Evolutionary conservation across 768 basidiomycete genomes (phyloP).

Genomic region (Pleurotus tuoliensis): DNA sequence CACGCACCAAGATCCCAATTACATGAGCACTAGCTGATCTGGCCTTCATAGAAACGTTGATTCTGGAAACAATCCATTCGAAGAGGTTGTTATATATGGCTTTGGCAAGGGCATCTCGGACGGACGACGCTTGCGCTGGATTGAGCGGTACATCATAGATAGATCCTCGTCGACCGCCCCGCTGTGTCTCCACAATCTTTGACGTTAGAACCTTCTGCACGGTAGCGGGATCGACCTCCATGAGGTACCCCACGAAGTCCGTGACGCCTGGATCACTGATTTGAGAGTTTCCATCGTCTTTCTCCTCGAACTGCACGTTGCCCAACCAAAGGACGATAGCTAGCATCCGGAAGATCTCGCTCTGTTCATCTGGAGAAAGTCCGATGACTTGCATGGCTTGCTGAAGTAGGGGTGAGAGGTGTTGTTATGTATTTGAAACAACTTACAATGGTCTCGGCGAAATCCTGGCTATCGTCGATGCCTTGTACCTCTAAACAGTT

Average conservation of each 20-base stretch:
- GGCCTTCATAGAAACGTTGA: constrained; percentile 96
- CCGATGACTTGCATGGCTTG: constrained; percentile 95
- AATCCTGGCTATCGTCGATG: constrained; percentile 88
- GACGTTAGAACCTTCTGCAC: constrained; percentile 87
- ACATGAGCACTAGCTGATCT: constrained; percentile 69
- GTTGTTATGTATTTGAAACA: not conserved
- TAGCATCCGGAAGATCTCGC: constrained; percentile 90
- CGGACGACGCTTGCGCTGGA: constrained; percentile 83
- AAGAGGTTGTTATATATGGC: constrained; percentile 98
- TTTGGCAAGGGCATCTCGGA: constrained; percentile 89
- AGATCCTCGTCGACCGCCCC: constrained; percentile 89
- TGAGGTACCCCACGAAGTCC: constrained; percentile 91
- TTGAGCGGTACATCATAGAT: constrained; percentile 97
- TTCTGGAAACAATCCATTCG: constrained; percentile 97
- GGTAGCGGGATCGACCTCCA: constrained; percentile 76
- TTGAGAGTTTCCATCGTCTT: constrained; percentile 83
- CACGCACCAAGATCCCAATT: constrained; percentile 84
- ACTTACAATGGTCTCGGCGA: constrained; percentile 81
- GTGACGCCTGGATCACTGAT: constrained; percentile 84
- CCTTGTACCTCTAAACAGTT: constrained; percentile 89
- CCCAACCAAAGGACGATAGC: constrained; percentile 94
- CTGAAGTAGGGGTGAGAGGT: constrained; percentile 32
- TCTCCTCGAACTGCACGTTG: constrained; percentile 87
- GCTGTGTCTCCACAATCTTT: constrained; percentile 86
- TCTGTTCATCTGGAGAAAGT: constrained; percentile 79